Conservation (phyloP, 2,329 filamentous ascomycete species). For the Penicillium sp. region DNA sequence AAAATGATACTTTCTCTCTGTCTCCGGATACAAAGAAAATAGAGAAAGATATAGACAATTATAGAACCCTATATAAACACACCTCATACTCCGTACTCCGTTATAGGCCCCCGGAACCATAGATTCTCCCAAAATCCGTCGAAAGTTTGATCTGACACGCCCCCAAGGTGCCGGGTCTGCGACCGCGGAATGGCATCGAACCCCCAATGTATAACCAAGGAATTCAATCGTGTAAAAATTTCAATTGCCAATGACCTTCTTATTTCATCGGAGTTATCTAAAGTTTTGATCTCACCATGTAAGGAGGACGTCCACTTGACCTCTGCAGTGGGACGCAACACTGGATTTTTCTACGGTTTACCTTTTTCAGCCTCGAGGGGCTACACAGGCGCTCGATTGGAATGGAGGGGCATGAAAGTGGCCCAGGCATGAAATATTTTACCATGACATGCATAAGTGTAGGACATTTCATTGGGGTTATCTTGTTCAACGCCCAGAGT, state of each 20-base stretch:
- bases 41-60: background rate
- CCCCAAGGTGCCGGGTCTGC: background rate
- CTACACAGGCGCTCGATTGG: background rate
- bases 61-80: background rate
- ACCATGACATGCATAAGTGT: conserved; percentile 23
- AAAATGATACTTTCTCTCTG: background rate
- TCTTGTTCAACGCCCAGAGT: conserved; percentile 11
- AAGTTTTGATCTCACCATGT: background rate
- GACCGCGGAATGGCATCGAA: background rate
- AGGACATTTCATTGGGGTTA: conserved; percentile 5
- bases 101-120: background rate
- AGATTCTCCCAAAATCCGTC: background rate
- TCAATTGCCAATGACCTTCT: background rate
- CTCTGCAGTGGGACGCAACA: conserved; percentile 1
- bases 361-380: background rate
- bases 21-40: background rate
- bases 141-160: background rate
- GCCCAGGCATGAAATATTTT: conserved; percentile 10
- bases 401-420: conserved; percentile 3
- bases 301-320: background rate
- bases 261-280: background rate
- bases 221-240: background rate
- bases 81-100: background rate
- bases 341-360: background rate
- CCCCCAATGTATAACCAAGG: background rate